Base-by-base conservation (phyloP, 176 grass and related monocot genomes). In the Thinopyrum elongatum region DNA sequence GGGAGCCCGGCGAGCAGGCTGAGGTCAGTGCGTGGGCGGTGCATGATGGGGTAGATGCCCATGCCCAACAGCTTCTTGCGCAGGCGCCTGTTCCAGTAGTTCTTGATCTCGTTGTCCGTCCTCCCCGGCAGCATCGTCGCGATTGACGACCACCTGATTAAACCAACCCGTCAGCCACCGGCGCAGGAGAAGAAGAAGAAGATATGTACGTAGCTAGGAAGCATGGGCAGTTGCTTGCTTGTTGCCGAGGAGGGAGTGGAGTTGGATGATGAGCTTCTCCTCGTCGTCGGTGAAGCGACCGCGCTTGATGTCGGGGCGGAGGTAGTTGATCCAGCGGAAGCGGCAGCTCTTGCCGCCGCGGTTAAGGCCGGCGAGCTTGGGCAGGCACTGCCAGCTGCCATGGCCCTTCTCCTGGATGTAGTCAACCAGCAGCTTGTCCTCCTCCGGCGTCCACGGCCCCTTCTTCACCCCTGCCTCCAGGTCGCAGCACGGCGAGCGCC, bases 81-180 rank as follows among this genome's bases (percentile, higher is more conserved):
- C 30, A 31, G 30, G 30, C 30, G 30, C 30, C 93, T 99, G 86
- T 99, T 99, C 97, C 97, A 99, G 72, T 99, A 99, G 82, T 99
- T 99, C 88, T 99, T 99, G 83, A 99, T 97, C 92, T 99, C 97
- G 77, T 99, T 99, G 65, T 99, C 97, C 2, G 97, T 99, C 74
- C 97, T 89, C n/a, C 97, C 94, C 2, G 97, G 97, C 3, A 99
- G 49, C 88, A n/a, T n/a, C n/a, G n/a, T n/a, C n/a, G n/a, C n/a
- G n/a, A n/a, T n/a, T n/a, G n/a, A n/a, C n/a, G n/a, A n/a, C n/a
- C n/a, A n/a, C n/a, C n/a, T n/a, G n/a, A n/a, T n/a, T n/a, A n/a
- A n/a, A n/a, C n/a, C n/a, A n/a, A n/a, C n/a, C n/a, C n/a, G n/a
- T n/a, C n/a, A n/a, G n/a, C n/a, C n/a, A n/a, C n/a, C n/a, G n/a